Conservation (phyloP, 163 green algal species). For the Chlorella variabilis region DNA sequence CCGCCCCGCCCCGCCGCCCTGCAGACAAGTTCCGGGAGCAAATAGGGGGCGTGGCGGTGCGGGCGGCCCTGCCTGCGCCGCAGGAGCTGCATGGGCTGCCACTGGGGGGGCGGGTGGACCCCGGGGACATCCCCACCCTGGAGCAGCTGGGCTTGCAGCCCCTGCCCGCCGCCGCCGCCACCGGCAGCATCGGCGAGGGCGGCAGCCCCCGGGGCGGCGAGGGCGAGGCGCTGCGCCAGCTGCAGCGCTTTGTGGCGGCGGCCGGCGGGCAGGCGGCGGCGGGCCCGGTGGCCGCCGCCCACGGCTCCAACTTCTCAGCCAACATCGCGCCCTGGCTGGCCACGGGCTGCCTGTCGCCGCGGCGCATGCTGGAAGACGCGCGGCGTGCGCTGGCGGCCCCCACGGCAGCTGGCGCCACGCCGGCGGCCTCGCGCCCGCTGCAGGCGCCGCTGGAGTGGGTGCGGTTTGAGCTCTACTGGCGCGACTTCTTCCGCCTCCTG, state of each 20-base stretch:
- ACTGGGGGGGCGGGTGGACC: slow-evolving; percentile 40
- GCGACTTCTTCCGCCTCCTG: slow-evolving; percentile 73
- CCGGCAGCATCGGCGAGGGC: neutral
- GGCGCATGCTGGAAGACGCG: slow-evolving; percentile 49
- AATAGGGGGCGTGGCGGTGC: slow-evolving; percentile 20
- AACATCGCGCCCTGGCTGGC: slow-evolving; percentile 59
- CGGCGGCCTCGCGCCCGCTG: slow-evolving; percentile 2
- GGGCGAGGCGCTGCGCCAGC: slow-evolving; percentile 62
- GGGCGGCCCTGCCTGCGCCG: slow-evolving; percentile 36
- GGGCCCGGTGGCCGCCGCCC: neutral
- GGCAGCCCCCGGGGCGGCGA: slow-evolving; percentile 48
- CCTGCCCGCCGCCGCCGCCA: neutral
- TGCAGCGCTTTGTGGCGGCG: slow-evolving; percentile 52
- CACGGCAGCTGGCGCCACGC: neutral
- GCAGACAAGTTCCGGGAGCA: slow-evolving; percentile 56
- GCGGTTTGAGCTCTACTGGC: slow-evolving; percentile 71
- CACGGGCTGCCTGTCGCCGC: slow-evolving; percentile 58
- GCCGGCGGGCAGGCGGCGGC: neutral
- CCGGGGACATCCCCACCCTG: slow-evolving; percentile 61
- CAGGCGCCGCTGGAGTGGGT: slow-evolving; percentile 52
- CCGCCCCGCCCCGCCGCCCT: neutral
- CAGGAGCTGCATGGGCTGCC: slow-evolving; percentile 53
- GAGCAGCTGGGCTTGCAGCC: slow-evolving; percentile 58
- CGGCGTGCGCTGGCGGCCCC: neutral
- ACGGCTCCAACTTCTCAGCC: slow-evolving; percentile 35